Evolutionary conservation across 208 protist species (phyloP), one percentile per base, ranked within the genome.

Genomic region (Porcisia hertigi): DNA sequence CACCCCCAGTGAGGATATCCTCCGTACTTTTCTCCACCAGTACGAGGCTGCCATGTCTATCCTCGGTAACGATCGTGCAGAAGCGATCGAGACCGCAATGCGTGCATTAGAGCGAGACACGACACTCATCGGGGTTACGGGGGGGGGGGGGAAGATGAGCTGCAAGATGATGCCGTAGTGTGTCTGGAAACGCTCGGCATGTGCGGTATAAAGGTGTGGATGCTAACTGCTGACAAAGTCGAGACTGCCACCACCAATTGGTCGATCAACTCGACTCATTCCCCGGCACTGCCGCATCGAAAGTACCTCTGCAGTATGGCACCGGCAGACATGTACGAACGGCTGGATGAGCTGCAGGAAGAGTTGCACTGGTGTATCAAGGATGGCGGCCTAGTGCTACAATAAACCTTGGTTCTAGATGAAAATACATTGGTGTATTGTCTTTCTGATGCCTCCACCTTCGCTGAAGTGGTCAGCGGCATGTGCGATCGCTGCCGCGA

Each of bases 191-290:
- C 86, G 54, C 86, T 99, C 0, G 86, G 96, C 62, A 98, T 99
- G 87, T 98, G 98, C n/a, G 98, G 98, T 57, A 96, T 99, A 52
- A 98, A 97, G 55, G 91, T 99, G 9, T 99, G 99, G 99, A 98
- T 99, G 90, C 87, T 99, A 2, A 99, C 99, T 4, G 99, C 99
- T 57, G 99, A 99, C 84, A 99, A 99, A 83, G 88, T 98, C 16
- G 97, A 98, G 77, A 99, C 98, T 20, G 97, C 98, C 23, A 97
- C 86, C 23, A 98, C 97, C 66, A 30, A 99, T 99, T 80, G 97
- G 96, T 25, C 94, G 96, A n/a, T 90, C 88, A 8, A 97, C 97
- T 8, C 92, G 91, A 7, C 80, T 99, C 1, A 95, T 99, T 23
- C 84, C 90, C 18, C 83, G 92, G 2, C 72, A 97, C 72, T 88